A percentile compares a stretch with the other conserved stretches of the same genome.
Evolutionary conservation across 2,329 filamentous ascomycete genomes (phyloP).

Genomic region (Didymella glomerata): DNA sequence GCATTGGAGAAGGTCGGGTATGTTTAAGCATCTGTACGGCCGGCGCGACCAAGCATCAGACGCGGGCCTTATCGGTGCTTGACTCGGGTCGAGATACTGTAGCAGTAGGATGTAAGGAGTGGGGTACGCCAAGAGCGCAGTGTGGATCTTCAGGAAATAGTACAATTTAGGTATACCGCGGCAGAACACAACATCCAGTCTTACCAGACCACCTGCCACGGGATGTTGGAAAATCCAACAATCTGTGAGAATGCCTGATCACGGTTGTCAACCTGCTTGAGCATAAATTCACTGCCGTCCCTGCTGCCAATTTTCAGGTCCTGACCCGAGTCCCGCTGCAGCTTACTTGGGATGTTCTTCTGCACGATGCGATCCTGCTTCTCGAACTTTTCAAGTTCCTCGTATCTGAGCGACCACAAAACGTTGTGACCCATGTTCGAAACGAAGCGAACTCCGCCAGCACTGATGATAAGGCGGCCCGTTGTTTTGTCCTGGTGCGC

Average conservation of each 20-base stretch:
- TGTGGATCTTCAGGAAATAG: slow-evolving; percentile 6
- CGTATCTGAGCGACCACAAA: slow-evolving; percentile 29
- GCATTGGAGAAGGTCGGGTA: background rate
- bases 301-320: slow-evolving; percentile 32
- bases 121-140: slow-evolving; percentile 10
- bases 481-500: slow-evolving; percentile 24
- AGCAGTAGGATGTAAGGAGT: slow-evolving; percentile 5
- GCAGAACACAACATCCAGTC: background rate
- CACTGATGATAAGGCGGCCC: slow-evolving; percentile 31
- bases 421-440: slow-evolving; percentile 22
- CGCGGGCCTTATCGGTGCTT: slow-evolving; percentile 23
- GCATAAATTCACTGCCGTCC: slow-evolving; percentile 22
- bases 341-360: slow-evolving; percentile 30
- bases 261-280: slow-evolving; percentile 35
- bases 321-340: slow-evolving; percentile 28
- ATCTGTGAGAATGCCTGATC: slow-evolving; percentile 46
- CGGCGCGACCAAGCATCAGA: slow-evolving; percentile 17
- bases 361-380: slow-evolving; percentile 36
- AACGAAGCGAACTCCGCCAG: slow-evolving; percentile 31
- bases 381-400: slow-evolving; percentile 32
- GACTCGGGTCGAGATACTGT: slow-evolving; percentile 12
- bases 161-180: slow-evolving; percentile 6
- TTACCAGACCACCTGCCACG: slow-evolving; percentile 46
- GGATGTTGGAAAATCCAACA: slow-evolving; percentile 38
- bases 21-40: slow-evolving; percentile 1